Conservation (phyloP, 805 yeast genomes). For the Candida oleophila region DNA sequence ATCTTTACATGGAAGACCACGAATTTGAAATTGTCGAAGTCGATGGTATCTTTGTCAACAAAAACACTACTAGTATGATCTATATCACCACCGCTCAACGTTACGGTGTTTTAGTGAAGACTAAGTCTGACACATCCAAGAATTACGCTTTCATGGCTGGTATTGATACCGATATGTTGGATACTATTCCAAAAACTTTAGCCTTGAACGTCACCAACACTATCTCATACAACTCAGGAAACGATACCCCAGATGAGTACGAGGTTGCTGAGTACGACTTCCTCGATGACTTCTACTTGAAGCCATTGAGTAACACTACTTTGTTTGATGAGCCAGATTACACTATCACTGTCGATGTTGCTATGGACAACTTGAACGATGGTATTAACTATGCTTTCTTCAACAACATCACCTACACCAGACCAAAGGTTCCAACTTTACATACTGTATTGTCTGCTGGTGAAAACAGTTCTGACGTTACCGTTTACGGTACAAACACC, state of each 20-base stretch:
- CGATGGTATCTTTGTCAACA: constrained; percentile 57
- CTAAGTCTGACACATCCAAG: constrained; percentile 43
- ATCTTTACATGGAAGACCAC: constrained; percentile 42
- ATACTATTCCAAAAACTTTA: constrained; percentile 60
- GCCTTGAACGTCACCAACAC: constrained; percentile 51
- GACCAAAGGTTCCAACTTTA: constrained; percentile 72
- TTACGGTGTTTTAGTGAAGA: constrained; percentile 62
- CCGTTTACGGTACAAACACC: constrained; percentile 74
- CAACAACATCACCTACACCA: constrained; percentile 61
- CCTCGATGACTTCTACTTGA: constrained; percentile 77
- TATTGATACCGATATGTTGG: constrained; percentile 68
- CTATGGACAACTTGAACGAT: constrained; percentile 68
- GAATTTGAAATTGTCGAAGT: constrained; percentile 41
- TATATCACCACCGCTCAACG: constrained; percentile 82
- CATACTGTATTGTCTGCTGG: constrained; percentile 65
- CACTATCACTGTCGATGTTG: constrained; percentile 55
- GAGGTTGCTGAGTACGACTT: constrained; percentile 34
- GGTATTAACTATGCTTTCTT: constrained; percentile 79
- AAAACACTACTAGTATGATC: constrained; percentile 51
- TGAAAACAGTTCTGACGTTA: constrained; percentile 48
- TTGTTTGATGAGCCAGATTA: constrained; percentile 61
- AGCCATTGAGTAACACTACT: constrained; percentile 55
- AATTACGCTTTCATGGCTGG: constrained; percentile 63
- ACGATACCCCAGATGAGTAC: constrained; percentile 18
- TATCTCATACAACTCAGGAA: constrained; percentile 46